phyloP scores from a whole-genome alignment of 2,329 filamentous ascomycete genomes.

The Clarireedia paspali region DNA sequence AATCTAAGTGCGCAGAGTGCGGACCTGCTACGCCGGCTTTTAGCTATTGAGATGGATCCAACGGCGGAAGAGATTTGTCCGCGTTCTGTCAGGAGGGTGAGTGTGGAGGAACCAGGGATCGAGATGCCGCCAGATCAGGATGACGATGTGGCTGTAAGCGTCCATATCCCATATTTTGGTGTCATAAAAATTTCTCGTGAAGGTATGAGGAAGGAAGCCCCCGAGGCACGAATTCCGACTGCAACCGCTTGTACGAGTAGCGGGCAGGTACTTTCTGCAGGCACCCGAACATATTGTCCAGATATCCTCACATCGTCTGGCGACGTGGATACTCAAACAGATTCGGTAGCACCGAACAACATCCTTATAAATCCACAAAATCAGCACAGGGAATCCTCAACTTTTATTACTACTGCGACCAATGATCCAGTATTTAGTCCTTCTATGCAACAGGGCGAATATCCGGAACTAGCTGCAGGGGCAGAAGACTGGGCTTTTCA shows the following conservation, averaged over 20 bases:
- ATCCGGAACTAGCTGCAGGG: constrained; percentile 18
- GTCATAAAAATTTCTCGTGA: constrained; percentile 27
- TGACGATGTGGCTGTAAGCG: constrained; percentile 1
- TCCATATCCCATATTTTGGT: constrained; percentile 28
- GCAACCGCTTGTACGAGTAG: not conserved
- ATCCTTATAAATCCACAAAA: too few species aligned
- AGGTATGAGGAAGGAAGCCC: constrained; percentile 2
- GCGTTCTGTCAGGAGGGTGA: constrained; percentile 10
- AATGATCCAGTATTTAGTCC: not conserved
- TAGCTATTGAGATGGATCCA: constrained; percentile 29
- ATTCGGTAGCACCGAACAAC: too few species aligned
- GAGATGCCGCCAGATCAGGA: constrained; percentile 8
- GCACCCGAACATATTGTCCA: too few species aligned
- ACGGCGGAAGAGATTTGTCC: constrained; percentile 2
- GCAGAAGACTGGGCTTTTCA: constrained; percentile 31
- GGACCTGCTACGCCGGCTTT: constrained; percentile 27
- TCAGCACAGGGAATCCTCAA: too few species aligned
- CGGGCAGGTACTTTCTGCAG: too few species aligned
- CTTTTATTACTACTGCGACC: not conserved
- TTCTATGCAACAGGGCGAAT: not conserved
- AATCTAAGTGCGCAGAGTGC: constrained; percentile 27
- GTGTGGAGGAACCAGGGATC: constrained; percentile 8
- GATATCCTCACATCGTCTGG: too few species aligned
- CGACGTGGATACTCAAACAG: too few species aligned
- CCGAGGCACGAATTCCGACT: not conserved